A percentile compares a stretch with the other conserved stretches of the same genome.
These are phyloP conservation scores for Mrakia gelida DNA, from an alignment of 768 basidiomycete genomes.

Conservation along the genomic window DNA sequence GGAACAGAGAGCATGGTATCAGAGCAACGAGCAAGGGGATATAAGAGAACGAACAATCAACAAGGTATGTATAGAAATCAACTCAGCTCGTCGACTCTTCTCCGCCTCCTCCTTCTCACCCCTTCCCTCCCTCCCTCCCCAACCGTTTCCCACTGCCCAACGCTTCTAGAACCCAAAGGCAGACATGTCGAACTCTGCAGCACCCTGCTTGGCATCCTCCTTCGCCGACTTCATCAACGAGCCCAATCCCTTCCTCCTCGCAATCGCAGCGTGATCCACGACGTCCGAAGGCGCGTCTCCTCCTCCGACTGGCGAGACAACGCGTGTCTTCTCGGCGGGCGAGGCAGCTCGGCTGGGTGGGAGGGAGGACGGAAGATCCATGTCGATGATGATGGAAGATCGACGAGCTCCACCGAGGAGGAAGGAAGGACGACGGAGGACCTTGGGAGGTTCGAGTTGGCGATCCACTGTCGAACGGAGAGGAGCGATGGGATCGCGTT, in stretches of 20 bases:
- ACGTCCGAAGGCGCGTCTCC: not conserved
- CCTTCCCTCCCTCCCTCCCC: no score
- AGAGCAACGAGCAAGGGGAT: not conserved
- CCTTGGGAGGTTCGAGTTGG: not conserved
- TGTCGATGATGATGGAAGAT: slow-evolving; percentile 79
- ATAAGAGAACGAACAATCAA: not conserved
- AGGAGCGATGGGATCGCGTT: slow-evolving; percentile 8
- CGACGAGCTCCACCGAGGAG: slow-evolving; percentile 51
- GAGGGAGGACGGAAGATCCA: slow-evolving; percentile 65
- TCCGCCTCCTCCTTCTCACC: no score
- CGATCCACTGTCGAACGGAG: slow-evolving; percentile 18
- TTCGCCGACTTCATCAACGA: slow-evolving; percentile 87
- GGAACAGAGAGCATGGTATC: not conserved
- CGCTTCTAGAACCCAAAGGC: slow-evolving; percentile 27
- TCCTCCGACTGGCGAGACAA: not conserved
- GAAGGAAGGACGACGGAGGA: slow-evolving; percentile 38
- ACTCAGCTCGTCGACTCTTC: no score
- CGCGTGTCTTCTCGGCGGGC: not conserved
- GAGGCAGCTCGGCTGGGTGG: slow-evolving; percentile 50
- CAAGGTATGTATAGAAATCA: no score
- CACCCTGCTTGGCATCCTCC: slow-evolving; percentile 58
- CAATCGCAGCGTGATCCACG: not conserved
- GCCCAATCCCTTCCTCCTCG: slow-evolving; percentile 63
- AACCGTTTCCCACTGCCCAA: no score
- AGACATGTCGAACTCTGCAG: slow-evolving; percentile 42